These are phyloP conservation scores for Cylindrodendrum hubeiense DNA, from an alignment of 2,329 filamentous ascomycete genomes.

Conservation along the genomic window DNA sequence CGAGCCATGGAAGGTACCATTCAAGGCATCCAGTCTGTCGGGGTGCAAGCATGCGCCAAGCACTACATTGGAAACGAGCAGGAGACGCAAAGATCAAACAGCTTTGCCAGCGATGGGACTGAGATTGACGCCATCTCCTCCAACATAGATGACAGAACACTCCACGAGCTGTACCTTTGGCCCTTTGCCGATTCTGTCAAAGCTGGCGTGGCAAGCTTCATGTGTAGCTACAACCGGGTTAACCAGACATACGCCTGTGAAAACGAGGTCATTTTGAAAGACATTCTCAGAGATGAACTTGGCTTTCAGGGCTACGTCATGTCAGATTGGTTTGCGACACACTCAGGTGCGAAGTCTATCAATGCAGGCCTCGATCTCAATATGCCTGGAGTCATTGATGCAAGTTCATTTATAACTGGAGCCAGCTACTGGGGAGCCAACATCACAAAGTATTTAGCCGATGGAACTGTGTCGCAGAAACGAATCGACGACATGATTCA, in stretches of 20 bases:
- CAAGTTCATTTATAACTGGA: constrained; percentile 45
- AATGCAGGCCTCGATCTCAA: constrained; percentile 62
- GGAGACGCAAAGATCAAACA: constrained; percentile 42
- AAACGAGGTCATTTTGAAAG: constrained; percentile 61
- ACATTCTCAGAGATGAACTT: constrained; percentile 61
- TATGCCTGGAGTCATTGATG: constrained; percentile 57
- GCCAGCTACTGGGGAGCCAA: constrained; percentile 57
- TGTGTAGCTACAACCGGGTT: constrained; percentile 59
- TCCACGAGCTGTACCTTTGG: constrained; percentile 61
- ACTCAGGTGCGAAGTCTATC: constrained; percentile 55
- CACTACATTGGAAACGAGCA: constrained; percentile 50
- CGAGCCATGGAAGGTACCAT: constrained; percentile 52
- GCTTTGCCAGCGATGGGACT: constrained; percentile 32
- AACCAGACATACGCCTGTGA: constrained; percentile 64
- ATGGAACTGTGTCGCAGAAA: constrained; percentile 54
- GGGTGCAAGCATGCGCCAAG: constrained; percentile 50
- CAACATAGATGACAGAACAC: constrained; percentile 68
- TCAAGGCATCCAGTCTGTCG: constrained; percentile 45
- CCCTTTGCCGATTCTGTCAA: constrained; percentile 44
- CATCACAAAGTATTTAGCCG: constrained; percentile 58
- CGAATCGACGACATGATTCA: constrained; percentile 59
- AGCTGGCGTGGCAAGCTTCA: constrained; percentile 48
- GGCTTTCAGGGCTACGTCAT: constrained; percentile 61
- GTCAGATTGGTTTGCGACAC: constrained; percentile 57
- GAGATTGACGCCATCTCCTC: constrained; percentile 39